A percentile compares a stretch with the other conserved stretches of the same genome.
Conservation (phyloP, 108 stramenopile species). For the Chaetoceros tenuissimus region DNA sequence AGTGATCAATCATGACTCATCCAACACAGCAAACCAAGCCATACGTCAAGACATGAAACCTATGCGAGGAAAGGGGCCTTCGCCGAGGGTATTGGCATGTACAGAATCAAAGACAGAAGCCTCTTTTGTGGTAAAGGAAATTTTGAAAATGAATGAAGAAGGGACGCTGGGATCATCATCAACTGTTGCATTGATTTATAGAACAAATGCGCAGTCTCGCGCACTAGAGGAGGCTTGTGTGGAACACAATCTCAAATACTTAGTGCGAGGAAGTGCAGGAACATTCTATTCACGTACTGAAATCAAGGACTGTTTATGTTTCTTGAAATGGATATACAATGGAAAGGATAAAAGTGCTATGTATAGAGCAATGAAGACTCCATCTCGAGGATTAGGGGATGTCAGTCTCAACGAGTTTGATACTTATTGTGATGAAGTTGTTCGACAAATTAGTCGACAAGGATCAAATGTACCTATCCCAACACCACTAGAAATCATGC, state of each 20-base stretch:
- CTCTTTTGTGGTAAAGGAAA: constrained; percentile 52
- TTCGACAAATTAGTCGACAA: constrained; percentile 14
- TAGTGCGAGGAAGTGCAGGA: constrained; percentile 60
- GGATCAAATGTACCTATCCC: constrained; percentile 15
- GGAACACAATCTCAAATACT: constrained; percentile 53
- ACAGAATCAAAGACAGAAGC: constrained; percentile 66
- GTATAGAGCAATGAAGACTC: constrained; percentile 63
- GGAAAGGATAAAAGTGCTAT: constrained; percentile 57
- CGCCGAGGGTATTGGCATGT: constrained; percentile 58
- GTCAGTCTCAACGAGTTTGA: constrained; percentile 43
- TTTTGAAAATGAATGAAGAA: constrained; percentile 43
- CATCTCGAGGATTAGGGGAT: constrained; percentile 64
- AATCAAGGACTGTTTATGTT: constrained; percentile 71
- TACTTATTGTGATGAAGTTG: constrained; percentile 44
- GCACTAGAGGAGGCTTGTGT: constrained; percentile 86
- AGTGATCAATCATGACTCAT: constrained; percentile 40
- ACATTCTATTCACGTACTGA: constrained; percentile 73
- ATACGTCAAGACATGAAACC: constrained; percentile 66
- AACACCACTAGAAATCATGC: constrained; percentile 53
- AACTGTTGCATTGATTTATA: constrained; percentile 75
- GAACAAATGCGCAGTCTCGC: constrained; percentile 88
- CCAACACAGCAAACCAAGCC: constrained; percentile 20
- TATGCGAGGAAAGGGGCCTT: constrained; percentile 59
- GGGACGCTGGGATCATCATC: constrained; percentile 25
- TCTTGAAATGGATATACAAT: constrained; percentile 62